These are phyloP conservation scores for Aspergillus neoniger DNA, from an alignment of 2,329 filamentous ascomycete genomes.

Conservation along the genomic window DNA sequence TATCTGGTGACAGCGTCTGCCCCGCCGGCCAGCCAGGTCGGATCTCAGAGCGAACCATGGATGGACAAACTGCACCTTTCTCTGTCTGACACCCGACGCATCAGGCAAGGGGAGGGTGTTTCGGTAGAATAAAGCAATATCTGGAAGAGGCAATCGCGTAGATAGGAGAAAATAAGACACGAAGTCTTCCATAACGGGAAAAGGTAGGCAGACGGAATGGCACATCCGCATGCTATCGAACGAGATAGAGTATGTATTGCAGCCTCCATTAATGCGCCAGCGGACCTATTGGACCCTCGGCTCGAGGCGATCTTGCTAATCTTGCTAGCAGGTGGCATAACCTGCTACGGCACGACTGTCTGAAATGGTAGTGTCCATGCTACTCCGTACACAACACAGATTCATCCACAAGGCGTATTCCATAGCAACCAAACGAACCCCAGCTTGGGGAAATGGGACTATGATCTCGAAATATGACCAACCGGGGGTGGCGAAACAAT, in stretches of 20 bases:
- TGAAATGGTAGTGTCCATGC: background rate
- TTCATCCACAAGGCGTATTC: background rate
- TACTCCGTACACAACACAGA: background rate
- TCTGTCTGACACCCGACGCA: conserved; percentile 19
- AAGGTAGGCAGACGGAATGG: background rate
- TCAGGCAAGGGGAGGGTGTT: conserved; percentile 13
- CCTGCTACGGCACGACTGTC: background rate
- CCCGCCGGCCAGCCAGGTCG: background rate
- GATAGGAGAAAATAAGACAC: conserved; percentile 7
- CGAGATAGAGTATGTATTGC: conserved; percentile 2
- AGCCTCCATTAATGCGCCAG: background rate
- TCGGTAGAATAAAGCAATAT: background rate
- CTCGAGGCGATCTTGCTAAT: background rate
- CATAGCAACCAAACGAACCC: background rate
- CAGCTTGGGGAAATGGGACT: background rate
- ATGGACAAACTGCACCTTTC: conserved; percentile 1
- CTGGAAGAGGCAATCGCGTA: background rate
- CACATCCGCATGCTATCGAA: background rate
- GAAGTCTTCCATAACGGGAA: background rate
- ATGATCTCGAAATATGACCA: background rate
- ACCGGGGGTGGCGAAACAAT: background rate
- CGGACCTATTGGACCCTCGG: background rate
- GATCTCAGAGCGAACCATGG: background rate
- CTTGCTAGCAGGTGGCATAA: background rate
- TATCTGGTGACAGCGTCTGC: conserved; percentile 4